These are phyloP conservation scores for Isabelozyma heimii DNA, from an alignment of 805 yeast species.

Conservation along the genomic window DNA sequence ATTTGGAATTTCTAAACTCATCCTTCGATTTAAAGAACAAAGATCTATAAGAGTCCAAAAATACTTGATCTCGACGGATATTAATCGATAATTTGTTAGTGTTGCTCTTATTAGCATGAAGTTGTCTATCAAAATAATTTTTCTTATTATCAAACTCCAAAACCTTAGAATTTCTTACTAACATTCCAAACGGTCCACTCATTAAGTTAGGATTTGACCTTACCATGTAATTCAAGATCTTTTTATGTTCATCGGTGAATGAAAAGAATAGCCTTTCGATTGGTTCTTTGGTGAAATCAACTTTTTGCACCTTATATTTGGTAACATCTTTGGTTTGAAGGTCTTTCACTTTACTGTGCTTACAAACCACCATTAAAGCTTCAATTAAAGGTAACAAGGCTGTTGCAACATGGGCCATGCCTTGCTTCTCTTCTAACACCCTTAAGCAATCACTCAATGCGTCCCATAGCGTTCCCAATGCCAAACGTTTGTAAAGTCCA, in stretches of 20 bases:
- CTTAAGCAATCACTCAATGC: constrained; percentile 72
- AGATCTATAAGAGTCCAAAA: constrained; percentile 83
- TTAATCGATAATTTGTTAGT: constrained; percentile 55
- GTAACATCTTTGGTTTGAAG: constrained; percentile 51
- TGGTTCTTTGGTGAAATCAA: constrained; percentile 71
- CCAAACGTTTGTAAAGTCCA: constrained; percentile 60
- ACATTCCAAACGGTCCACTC: constrained; percentile 92
- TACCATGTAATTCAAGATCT: constrained; percentile 87
- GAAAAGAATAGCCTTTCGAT: constrained; percentile 77
- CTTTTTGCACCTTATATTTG: constrained; percentile 60
- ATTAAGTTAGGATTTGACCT: constrained; percentile 85
- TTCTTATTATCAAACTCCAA: constrained; percentile 93
- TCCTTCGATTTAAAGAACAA: constrained; percentile 74
- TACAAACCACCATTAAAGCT: constrained; percentile 93
- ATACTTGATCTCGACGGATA: constrained; percentile 86
- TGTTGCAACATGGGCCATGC: constrained; percentile 58
- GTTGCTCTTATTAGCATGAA: constrained; percentile 51
- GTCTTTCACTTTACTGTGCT: constrained; percentile 68
- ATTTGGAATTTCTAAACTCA: constrained; percentile 66
- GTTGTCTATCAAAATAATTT: constrained; percentile 73
- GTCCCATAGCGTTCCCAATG: constrained; percentile 81
- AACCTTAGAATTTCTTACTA: constrained; percentile 84
- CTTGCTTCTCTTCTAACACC: constrained; percentile 56
- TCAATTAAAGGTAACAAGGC: constrained; percentile 84
- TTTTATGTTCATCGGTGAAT: constrained; percentile 85